Conservation (phyloP, 2,329 filamentous ascomycete genomes). For the Pseudogymnoascus sp. region DNA sequence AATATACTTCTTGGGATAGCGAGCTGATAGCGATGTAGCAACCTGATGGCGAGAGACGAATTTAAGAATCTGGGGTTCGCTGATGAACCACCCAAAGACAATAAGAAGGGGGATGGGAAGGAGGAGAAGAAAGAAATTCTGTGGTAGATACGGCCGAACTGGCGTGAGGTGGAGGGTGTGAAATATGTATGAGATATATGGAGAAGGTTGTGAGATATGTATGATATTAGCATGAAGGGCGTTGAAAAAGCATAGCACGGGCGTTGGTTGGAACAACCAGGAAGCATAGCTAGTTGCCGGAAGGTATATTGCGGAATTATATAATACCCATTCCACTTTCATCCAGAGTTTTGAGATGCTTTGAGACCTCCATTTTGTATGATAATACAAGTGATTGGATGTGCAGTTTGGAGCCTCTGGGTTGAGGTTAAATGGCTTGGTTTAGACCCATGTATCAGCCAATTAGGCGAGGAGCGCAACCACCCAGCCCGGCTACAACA, state of each 20-base stretch:
- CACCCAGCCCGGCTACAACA: background rate
- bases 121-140: slow-evolving; percentile 29
- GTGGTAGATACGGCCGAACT: slow-evolving; percentile 26
- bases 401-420: background rate
- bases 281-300: background rate
- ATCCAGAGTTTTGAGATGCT: background rate
- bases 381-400: background rate
- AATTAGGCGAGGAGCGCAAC: slow-evolving; percentile 6
- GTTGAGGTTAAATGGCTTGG: background rate
- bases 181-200: background rate
- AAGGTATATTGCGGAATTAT: slow-evolving; percentile 1
- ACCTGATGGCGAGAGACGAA: slow-evolving; percentile 92
- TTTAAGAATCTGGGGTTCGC: slow-evolving; percentile 86
- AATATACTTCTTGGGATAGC: background rate
- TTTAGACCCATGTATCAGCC: background rate
- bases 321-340: background rate
- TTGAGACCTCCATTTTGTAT: background rate
- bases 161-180: background rate
- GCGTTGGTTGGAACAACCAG: background rate
- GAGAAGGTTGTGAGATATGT: background rate
- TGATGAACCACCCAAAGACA: slow-evolving; percentile 24
- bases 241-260: slow-evolving; percentile 1
- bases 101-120: slow-evolving; percentile 22
- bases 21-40: slow-evolving; percentile 42
- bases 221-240: slow-evolving; percentile 5